Evolutionary conservation across 1,284 basidiomycete species (phyloP).

Genomic region (Coriolopsis trogii): DNA sequence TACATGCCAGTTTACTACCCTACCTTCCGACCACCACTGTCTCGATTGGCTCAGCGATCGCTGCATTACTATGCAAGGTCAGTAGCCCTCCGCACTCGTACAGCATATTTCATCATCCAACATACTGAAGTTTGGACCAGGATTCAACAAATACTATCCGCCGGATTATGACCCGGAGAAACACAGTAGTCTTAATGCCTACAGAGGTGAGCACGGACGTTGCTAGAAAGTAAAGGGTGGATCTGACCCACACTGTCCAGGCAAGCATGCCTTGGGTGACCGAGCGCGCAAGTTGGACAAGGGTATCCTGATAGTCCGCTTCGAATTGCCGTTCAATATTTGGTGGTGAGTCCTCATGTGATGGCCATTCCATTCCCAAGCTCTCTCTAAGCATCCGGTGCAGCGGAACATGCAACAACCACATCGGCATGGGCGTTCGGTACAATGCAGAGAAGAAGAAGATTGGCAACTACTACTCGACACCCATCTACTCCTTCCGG

Average conservation of each 20-base stretch:
- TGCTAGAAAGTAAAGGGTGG: no score
- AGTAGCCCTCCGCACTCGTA: neutral
- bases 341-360: slow-evolving; percentile 79
- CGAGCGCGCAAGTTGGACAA: slow-evolving; percentile 92
- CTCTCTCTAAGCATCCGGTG: slow-evolving; percentile 1
- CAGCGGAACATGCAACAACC: slow-evolving; percentile 88
- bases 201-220: slow-evolving; percentile 55
- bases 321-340: slow-evolving; percentile 95
- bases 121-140: slow-evolving; percentile 32
- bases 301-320: slow-evolving; percentile 91
- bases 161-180: slow-evolving; percentile 88
- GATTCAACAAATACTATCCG: slow-evolving; percentile 93
- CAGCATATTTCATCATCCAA: neutral
- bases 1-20: slow-evolving; percentile 14
- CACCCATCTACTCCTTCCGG: slow-evolving; percentile 91
- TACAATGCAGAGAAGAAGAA: slow-evolving; percentile 99
- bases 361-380: neutral
- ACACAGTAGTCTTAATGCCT: slow-evolving; percentile 82
- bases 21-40: slow-evolving; percentile 2
- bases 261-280: slow-evolving; percentile 93
- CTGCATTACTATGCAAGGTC: slow-evolving; percentile 33
- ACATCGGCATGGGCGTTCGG: slow-evolving; percentile 96
- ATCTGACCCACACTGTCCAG: slow-evolving; percentile 47
- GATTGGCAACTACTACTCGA: slow-evolving; percentile 93
- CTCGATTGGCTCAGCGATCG: neutral